These are phyloP conservation scores for Oryza coarctata DNA, from an alignment of 176 grass and related monocot genomes.

Conservation along the genomic window DNA sequence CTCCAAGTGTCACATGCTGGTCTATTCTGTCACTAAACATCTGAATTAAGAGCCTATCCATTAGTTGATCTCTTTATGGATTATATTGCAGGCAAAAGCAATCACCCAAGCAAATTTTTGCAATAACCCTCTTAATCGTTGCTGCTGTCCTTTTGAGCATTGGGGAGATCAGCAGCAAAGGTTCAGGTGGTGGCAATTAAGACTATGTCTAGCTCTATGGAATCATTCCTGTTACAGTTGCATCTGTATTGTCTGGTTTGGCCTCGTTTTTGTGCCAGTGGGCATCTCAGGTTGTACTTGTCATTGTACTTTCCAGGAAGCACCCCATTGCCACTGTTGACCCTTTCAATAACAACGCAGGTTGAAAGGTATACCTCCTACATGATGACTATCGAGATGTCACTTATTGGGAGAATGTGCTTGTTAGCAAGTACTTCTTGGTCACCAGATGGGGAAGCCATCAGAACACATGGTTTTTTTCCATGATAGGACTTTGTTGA, in stretches of 20 bases:
- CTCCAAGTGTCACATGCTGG: not conserved
- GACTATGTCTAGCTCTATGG: constrained; percentile 77
- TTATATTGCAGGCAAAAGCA: constrained; percentile 77
- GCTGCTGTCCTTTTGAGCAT: constrained; percentile 84
- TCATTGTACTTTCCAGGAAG: constrained; percentile 38
- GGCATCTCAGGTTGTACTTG: constrained; percentile 77
- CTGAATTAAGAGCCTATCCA: constrained; percentile 2
- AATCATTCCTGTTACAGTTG: constrained; percentile 84
- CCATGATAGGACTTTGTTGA: constrained; percentile 86
- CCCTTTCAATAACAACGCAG: constrained; percentile 47
- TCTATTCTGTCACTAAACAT: not conserved
- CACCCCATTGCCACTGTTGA: constrained; percentile 22
- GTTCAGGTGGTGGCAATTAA: constrained; percentile 43
- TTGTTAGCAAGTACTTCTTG: constrained; percentile 74
- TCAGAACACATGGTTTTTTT: constrained; percentile 88
- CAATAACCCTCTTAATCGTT: constrained; percentile 69
- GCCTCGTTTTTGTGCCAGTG: constrained; percentile 93
- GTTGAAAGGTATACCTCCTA: constrained; percentile 99
- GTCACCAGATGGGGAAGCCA: constrained; percentile 91
- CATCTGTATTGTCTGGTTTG: constrained; percentile 82
- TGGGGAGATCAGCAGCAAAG: constrained; percentile 72
- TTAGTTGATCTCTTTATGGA: constrained; percentile 14
- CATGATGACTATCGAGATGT: constrained; percentile 99
- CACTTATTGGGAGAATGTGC: constrained; percentile 86
- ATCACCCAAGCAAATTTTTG: constrained; percentile 71